phyloP scores from a whole-genome alignment of 176 grass and related monocot species.

The Pontederia paniculata region DNA sequence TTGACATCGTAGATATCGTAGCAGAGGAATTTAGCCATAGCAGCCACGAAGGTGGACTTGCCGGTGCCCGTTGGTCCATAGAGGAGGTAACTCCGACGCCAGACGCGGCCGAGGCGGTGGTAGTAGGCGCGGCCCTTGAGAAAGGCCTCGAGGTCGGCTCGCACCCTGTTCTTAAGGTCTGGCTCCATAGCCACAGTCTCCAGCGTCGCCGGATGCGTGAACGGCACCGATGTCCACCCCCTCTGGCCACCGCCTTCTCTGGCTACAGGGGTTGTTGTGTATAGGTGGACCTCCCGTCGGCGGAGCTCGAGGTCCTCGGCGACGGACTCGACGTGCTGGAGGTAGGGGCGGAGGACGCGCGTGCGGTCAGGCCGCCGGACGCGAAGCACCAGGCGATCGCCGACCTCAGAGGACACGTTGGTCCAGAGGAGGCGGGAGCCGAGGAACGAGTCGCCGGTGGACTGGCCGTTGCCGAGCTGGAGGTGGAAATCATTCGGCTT shows the following conservation, averaged over 20 bases:
- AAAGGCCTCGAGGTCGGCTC: slow-evolving; percentile 60
- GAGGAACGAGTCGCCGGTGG: slow-evolving; percentile 34
- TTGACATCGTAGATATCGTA: slow-evolving; percentile 84
- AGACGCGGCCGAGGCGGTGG: slow-evolving; percentile 60
- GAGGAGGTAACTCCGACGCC: slow-evolving; percentile 82
- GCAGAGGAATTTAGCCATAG: slow-evolving; percentile 71
- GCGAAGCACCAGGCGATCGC: slow-evolving; percentile 28
- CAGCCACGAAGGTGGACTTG: slow-evolving; percentile 81
- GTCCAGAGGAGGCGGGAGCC: slow-evolving; percentile 39
- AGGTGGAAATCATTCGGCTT: slow-evolving; percentile 31
- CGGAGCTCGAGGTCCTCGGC: slow-evolving; percentile 46
- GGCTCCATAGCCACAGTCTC: slow-evolving; percentile 78
- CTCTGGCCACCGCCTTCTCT: slow-evolving; percentile 11
- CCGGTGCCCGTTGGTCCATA: slow-evolving; percentile 75
- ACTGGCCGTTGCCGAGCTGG: slow-evolving; percentile 23
- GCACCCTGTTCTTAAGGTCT: slow-evolving; percentile 53
- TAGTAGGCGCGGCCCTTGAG: slow-evolving; percentile 66
- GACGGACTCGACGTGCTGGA: slow-evolving; percentile 59
- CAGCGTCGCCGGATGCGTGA: slow-evolving; percentile 69
- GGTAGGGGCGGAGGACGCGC: slow-evolving; percentile 48
- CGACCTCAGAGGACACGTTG: not conserved
- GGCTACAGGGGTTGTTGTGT: slow-evolving; percentile 23
- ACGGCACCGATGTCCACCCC: slow-evolving; percentile 39
- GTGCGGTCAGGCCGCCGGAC: slow-evolving; percentile 46
- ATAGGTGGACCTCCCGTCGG: slow-evolving; percentile 38